Percentiles rank a stretch among this genome's conserved stretches.
These are phyloP conservation scores for Aureobasidium subglaciale DNA, from an alignment of 2,329 filamentous ascomycete species.

Conservation along the genomic window DNA sequence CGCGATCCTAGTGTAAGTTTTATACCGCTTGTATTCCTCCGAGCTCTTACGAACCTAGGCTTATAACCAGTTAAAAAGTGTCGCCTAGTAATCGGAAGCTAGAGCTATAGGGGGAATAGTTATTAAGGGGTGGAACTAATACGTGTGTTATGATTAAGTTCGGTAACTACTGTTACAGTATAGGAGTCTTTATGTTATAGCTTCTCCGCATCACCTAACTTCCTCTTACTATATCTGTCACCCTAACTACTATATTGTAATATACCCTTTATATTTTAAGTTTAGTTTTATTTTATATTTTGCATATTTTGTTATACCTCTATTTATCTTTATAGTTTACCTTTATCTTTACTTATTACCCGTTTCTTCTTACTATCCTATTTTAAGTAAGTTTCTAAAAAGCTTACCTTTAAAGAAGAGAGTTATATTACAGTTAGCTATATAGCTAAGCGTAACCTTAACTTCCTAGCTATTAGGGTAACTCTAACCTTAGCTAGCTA, in stretches of 20 bases:
- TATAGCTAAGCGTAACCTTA: no score
- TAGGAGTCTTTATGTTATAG: background rate
- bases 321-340: no score
- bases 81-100: background rate
- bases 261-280: background rate
- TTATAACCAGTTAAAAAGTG: background rate
- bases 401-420: no score
- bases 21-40: background rate
- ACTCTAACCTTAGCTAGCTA: no score
- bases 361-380: no score
- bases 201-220: conserved; percentile 1
- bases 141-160: background rate
- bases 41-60: background rate
- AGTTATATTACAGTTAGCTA: no score
- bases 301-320: no score
- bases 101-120: background rate
- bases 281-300: no score
- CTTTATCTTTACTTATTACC: no score
- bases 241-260: conserved; percentile 5
- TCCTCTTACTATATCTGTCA: conserved; percentile 1
- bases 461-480: no score
- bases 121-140: conserved; percentile 1
- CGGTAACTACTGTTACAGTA: conserved; percentile 7
- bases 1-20: background rate
- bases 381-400: no score